Conservation (phyloP, 2,329 filamentous ascomycete species). For the Gaeumannomyces tritici region DNA sequence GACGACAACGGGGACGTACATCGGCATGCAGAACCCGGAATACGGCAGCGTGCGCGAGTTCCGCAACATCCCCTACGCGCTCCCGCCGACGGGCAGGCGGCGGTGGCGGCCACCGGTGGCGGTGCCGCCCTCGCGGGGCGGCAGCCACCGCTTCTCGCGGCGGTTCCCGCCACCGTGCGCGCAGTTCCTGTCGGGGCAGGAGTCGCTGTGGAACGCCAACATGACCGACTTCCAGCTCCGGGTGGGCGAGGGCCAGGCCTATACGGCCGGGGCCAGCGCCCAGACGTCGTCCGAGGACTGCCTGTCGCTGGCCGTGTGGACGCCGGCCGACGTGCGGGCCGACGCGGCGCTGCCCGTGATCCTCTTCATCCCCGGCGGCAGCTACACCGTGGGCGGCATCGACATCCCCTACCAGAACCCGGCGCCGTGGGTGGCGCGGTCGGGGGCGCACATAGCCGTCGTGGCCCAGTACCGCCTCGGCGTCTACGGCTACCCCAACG, state of each 20-base stretch:
- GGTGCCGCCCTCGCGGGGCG: not conserved
- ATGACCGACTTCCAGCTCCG: slow-evolving; percentile 20
- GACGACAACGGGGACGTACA: slow-evolving; percentile 21
- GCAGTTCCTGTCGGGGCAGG: slow-evolving; percentile 14
- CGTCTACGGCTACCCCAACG: slow-evolving; percentile 23
- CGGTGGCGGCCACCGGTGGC: slow-evolving; percentile 9
- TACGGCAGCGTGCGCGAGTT: slow-evolving; percentile 25
- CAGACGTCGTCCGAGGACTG: slow-evolving; percentile 15
- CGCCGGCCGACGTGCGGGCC: slow-evolving; percentile 3
- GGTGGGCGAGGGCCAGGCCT: slow-evolving; percentile 18
- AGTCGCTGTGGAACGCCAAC: slow-evolving; percentile 17
- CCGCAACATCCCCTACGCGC: slow-evolving; percentile 25
- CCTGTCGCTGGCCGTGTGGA: slow-evolving; percentile 8
- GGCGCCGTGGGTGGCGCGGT: slow-evolving; percentile 8
- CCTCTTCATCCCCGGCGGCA: slow-evolving; percentile 19
- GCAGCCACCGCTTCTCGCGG: slow-evolving; percentile 8
- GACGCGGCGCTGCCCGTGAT: slow-evolving; percentile 8
- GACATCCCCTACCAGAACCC: slow-evolving; percentile 10
- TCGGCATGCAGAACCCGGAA: slow-evolving; percentile 20
- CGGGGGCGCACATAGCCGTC: slow-evolving; percentile 21
- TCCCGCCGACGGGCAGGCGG: slow-evolving; percentile 13
- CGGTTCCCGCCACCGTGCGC: slow-evolving; percentile 15
- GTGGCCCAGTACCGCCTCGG: slow-evolving; percentile 28
- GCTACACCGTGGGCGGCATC: slow-evolving; percentile 8
- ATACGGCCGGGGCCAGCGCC: slow-evolving; percentile 13